Evolutionary conservation across 345 rosid genomes (phyloP).

Genomic region (Capsella bursapastoris): DNA sequence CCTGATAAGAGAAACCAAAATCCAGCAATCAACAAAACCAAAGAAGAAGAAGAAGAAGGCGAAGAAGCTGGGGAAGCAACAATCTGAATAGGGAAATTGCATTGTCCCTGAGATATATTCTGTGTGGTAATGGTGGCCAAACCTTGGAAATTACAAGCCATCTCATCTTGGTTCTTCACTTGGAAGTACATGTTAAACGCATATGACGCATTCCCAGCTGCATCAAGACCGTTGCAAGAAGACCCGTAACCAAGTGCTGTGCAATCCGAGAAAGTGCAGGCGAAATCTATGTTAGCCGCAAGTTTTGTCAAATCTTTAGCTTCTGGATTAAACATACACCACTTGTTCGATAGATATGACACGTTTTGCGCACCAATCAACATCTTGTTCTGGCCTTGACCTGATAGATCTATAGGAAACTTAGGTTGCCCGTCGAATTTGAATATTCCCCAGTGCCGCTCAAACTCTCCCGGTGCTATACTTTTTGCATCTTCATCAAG

Average conservation of each 20-base stretch:
- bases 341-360: constrained; percentile 59
- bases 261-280: constrained; percentile 69
- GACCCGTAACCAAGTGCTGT: constrained; percentile 65
- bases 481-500: constrained; percentile 45
- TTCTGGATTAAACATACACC: constrained; percentile 74
- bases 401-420: constrained; percentile 66
- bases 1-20: constrained; percentile 29
- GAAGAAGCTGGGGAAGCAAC: constrained; percentile 39
- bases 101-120: constrained; percentile 71
- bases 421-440: constrained; percentile 81
- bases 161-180: constrained; percentile 60
- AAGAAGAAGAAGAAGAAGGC: neutral
- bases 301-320: constrained; percentile 71
- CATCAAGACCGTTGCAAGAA: constrained; percentile 62
- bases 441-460: constrained; percentile 91
- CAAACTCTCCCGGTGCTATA: constrained; percentile 69
- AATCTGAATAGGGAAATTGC: constrained; percentile 73
- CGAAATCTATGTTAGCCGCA: constrained; percentile 61
- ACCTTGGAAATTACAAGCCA: constrained; percentile 67
- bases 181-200: constrained; percentile 80
- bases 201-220: constrained; percentile 65
- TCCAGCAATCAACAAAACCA: constrained; percentile 29
- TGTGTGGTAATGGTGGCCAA: constrained; percentile 52
- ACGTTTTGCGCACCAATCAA: constrained; percentile 63
- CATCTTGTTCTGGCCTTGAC: constrained; percentile 67